Evolutionary conservation across 495 filamentous ascomycete genomes (phyloP), one percentile per base, ranked within the genome.

Genomic region (Annulohypoxylon nitens): DNA sequence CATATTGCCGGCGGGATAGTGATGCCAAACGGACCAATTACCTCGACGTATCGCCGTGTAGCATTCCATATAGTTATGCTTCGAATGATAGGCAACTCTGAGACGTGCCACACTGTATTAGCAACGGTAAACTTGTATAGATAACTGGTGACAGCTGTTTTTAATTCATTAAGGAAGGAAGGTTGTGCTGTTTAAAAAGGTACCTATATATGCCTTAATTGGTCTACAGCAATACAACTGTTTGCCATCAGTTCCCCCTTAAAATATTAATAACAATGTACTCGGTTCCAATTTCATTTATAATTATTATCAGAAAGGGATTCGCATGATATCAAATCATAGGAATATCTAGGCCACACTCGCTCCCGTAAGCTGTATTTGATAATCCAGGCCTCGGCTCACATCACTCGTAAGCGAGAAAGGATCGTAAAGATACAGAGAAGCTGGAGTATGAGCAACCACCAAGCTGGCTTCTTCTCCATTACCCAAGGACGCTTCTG

Each of bases 381-480:
- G 64, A 53, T 84, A 84, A 36, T 80, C 75, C 10, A 85, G 48
- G 4, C 83, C 83, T 11, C 59, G 75, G 67, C 79, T 83, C 3
- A 80, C 76, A 14, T 82, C 82, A 8, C 74, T 73, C 9, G 77
- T 74, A 30, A 85, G 76, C 34, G 73, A 70, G 70, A 85, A 85
- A 25, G 83, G 77, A 71, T 85, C 82, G 69, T 80, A 85, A 48
- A 80, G 73, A 14, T 78, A 70, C 60, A 83, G 73, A 10, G 78
- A 62, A 25, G 33, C 63, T 8, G 83, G 82, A 11, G 82, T 84
- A 64, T 84, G 84, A 14, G 71, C 83, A 57, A 85, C 78, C 2
- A 84, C 83, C 18, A 85, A 69, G 47, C 69, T 82, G 7, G 79
- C 80, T 77, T 83, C 80, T 66, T 84, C 83, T 16, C 78, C 78